Evolutionary conservation across 768 basidiomycete genomes (phyloP).

Genomic region (Suillus spraguei): DNA sequence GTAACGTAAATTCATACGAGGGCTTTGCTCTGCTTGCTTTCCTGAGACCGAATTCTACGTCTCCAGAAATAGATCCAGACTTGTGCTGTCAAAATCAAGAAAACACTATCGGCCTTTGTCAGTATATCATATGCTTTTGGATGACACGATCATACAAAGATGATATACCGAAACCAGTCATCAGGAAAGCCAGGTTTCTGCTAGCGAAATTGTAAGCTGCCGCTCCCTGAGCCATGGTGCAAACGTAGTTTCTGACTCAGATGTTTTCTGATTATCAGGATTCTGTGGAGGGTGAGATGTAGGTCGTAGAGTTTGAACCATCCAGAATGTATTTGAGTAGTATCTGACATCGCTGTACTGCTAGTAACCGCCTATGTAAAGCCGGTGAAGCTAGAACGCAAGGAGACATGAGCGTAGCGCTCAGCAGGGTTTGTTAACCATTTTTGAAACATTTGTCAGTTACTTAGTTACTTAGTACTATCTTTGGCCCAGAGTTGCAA

Average conservation of each 20-base stretch:
- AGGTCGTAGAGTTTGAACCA: too few species aligned
- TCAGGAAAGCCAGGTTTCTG: neutral
- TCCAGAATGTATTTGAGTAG: too few species aligned
- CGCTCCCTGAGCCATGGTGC: neutral
- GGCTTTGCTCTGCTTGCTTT: neutral
- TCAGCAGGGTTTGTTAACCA: neutral
- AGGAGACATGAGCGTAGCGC: neutral
- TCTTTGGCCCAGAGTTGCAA: too few species aligned
- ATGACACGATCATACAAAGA: neutral
- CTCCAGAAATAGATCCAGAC: slow-evolving; percentile 3
- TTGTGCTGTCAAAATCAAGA: slow-evolving; percentile 5
- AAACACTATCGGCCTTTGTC: neutral
- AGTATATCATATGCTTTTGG: neutral
- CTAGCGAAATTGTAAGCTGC: neutral
- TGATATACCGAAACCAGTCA: slow-evolving; percentile 7
- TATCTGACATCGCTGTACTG: neutral
- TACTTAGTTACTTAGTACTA: too few species aligned
- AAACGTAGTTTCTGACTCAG: neutral
- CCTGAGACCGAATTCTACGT: neutral
- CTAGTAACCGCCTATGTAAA: neutral
- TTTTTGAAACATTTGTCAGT: too few species aligned
- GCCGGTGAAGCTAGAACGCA: neutral
- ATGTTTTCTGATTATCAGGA: neutral
- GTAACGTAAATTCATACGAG: neutral
- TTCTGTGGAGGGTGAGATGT: neutral